phyloP scores from a whole-genome alignment of 805 yeast species.

The Grigorovia jiainica region DNA sequence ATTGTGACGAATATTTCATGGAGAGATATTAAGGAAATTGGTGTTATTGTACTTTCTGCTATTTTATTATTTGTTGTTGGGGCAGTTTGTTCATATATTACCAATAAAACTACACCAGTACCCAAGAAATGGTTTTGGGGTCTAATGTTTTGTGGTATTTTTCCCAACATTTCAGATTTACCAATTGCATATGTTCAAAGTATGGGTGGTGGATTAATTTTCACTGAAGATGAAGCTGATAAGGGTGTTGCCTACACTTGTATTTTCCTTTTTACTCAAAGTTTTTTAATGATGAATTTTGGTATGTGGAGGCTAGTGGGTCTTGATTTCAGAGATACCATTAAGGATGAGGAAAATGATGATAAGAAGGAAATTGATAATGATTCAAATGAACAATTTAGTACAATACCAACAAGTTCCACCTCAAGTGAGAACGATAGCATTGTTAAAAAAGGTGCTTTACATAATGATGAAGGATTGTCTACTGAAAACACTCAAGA shows the following conservation, averaged over 20 bases:
- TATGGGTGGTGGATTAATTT: constrained; percentile 49
- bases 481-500: neutral
- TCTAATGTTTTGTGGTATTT: constrained; percentile 55
- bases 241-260: constrained; percentile 76
- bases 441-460: neutral
- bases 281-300: constrained; percentile 59
- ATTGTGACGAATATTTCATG: constrained; percentile 58
- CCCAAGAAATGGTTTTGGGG: constrained; percentile 78
- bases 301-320: constrained; percentile 67
- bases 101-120: constrained; percentile 41
- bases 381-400: neutral
- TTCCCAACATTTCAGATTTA: constrained; percentile 73
- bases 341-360: constrained; percentile 14
- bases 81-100: constrained; percentile 32
- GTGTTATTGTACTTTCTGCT: constrained; percentile 48
- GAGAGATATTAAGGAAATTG: constrained; percentile 60
- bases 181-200: constrained; percentile 81
- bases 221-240: constrained; percentile 45
- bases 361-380: constrained; percentile 5
- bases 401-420: constrained; percentile 1
- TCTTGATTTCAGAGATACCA: constrained; percentile 46
- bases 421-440: neutral
- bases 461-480: neutral
- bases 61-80: constrained; percentile 39
- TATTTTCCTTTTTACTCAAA: constrained; percentile 58